phyloP scores from a whole-genome alignment of 768 basidiomycete species.

The Myochromella boudieri region DNA sequence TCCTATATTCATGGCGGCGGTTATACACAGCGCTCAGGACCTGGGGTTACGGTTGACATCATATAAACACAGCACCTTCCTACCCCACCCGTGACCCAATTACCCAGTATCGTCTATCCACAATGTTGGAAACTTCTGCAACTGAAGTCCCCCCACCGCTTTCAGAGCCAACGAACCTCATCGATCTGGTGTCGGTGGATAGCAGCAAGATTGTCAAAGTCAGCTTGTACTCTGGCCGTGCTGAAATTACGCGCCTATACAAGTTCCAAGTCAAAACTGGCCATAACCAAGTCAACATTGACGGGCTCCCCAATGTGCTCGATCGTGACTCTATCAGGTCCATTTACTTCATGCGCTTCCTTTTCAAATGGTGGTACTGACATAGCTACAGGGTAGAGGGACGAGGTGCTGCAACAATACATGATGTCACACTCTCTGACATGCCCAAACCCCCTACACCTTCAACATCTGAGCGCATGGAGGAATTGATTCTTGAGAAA shows the following conservation, averaged over 20 bases:
- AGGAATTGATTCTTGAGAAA: constrained; percentile 17
- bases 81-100: too few relatives aligned
- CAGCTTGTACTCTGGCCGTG: constrained; percentile 34
- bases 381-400: constrained; percentile 30
- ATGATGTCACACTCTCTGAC: constrained; percentile 32
- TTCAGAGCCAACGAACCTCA: constrained; percentile 15
- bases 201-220: constrained; percentile 33
- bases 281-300: constrained; percentile 32
- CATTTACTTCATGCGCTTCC: background rate
- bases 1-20: too few relatives aligned
- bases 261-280: constrained; percentile 30
- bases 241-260: constrained; percentile 35
- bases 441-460: constrained; percentile 8
- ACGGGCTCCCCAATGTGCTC: constrained; percentile 29
- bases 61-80: too few relatives aligned
- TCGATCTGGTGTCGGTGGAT: constrained; percentile 23
- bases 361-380: background rate
- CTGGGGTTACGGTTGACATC: too few relatives aligned
- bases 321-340: constrained; percentile 31
- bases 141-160: constrained; percentile 9
- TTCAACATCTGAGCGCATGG: constrained; percentile 22
- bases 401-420: constrained; percentile 31
- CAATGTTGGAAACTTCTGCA: background rate
- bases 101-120: too few relatives aligned
- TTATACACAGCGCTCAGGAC: too few relatives aligned